These are phyloP conservation scores for Aspergillus indologenus DNA, from an alignment of 495 filamentous ascomycete genomes.

Conservation along the genomic window DNA sequence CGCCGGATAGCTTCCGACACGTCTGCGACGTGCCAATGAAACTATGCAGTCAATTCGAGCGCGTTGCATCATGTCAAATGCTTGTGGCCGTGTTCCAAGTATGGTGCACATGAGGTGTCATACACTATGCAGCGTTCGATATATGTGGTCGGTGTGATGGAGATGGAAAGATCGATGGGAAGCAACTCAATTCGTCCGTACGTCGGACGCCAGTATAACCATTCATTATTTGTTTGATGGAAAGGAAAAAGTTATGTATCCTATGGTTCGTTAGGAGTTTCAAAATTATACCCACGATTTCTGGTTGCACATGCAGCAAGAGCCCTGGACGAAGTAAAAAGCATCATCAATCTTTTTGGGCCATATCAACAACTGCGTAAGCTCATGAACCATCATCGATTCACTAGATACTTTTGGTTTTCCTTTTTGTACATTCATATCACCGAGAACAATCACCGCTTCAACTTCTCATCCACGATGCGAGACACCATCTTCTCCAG, in stretches of 20 bases:
- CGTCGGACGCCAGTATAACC: neutral
- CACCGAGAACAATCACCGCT: slow-evolving; percentile 23
- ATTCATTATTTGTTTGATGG: neutral
- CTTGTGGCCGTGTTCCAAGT: neutral
- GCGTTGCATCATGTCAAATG: neutral
- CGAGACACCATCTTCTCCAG: slow-evolving; percentile 81
- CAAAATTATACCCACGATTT: slow-evolving; percentile 4
- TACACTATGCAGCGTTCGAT: neutral
- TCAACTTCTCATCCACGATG: slow-evolving; percentile 71
- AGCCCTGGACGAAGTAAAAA: neutral
- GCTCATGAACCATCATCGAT: neutral
- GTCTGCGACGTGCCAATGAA: neutral
- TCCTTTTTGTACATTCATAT: neutral
- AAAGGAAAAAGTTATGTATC: neutral
- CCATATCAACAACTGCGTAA: neutral
- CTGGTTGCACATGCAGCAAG: slow-evolving; percentile 1
- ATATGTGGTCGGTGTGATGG: neutral
- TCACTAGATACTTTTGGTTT: neutral
- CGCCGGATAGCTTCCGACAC: neutral
- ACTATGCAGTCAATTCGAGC: neutral
- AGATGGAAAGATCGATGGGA: neutral
- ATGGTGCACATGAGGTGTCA: neutral
- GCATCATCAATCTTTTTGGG: too few species aligned
- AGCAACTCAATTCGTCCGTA: neutral
- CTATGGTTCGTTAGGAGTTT: slow-evolving; percentile 3